Evolutionary conservation across 495 filamentous ascomycete species (phyloP), one percentile per base, ranked within the genome.

Genomic region (Schizothecium vesticola): DNA sequence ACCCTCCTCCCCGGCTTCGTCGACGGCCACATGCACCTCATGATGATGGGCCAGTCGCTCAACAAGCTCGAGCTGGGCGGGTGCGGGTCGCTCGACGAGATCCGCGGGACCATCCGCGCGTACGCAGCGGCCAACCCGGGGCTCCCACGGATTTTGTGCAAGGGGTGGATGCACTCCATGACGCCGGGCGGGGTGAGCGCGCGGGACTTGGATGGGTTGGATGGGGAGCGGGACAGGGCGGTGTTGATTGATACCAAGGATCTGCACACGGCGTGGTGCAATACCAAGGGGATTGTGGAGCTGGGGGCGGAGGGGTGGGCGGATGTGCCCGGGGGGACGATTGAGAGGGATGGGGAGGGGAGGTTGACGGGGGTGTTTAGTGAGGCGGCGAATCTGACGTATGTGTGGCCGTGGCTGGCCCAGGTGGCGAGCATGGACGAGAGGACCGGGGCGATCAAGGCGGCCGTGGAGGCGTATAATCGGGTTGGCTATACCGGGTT

Each of bases 171-270:
- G 80, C 86, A 89, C 69, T 80, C 72, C 24, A 85, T 87, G 75
- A 87, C 85, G 0, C 74, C 82, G 24, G 81, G 78, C 19, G 71
- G 82, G 8, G 85, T 86, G 3, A 73, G 83, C 11, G 85, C 86
- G 0, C 78, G 72, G 24, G 84, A 86, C 80, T 70, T 89, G 63
- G 86, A 89, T 66, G 85, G 84, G 60, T 64, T 89, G 51, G 85
- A 88, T 66, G 79, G 79, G 64, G 73, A 82, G 10, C 76, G 80
- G 66, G 74, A 85, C 21, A 74, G 87, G 11, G 86, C 88, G 0
- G 86, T 90, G 24, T 84, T 83, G 64, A 82, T 90, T 61, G 85
- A 90, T 56, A 79, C 86, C 5, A 87, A 88, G 69, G 87, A 89
- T 59, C 71, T 90, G 56, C 87, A 90, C 67, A 87, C 85, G 0